Evolutionary conservation across 2,329 filamentous ascomycete species (phyloP).

Genomic region (Alternaria burnsii): DNA sequence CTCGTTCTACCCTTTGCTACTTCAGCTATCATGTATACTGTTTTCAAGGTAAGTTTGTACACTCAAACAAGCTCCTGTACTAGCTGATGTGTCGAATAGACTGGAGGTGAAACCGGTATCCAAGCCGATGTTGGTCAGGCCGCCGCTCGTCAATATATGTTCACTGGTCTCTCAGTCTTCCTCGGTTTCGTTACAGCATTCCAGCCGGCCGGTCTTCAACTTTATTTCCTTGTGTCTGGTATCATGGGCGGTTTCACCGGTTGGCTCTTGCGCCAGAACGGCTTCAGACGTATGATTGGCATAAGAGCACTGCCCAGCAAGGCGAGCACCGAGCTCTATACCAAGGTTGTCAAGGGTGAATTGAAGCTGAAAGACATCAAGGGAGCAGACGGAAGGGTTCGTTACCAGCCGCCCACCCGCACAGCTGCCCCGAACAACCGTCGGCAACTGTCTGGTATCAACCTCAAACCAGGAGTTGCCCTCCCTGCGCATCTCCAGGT

Average conservation of each 20-base stretch:
- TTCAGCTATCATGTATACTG: constrained; percentile 64
- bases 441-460: constrained; percentile 33
- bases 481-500: constrained; percentile 38
- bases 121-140: constrained; percentile 26
- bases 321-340: constrained; percentile 38
- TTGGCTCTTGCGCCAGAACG: constrained; percentile 48
- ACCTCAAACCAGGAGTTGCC: constrained; percentile 32
- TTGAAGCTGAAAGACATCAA: constrained; percentile 35
- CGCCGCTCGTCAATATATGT: constrained; percentile 52
- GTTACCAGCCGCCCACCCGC: constrained; percentile 38
- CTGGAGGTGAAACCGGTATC: constrained; percentile 61
- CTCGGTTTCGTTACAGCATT: constrained; percentile 63
- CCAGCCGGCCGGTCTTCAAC: constrained; percentile 66
- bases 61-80: constrained; percentile 12
- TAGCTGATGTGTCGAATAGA: constrained; percentile 42
- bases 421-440: constrained; percentile 16
- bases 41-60: constrained; percentile 64
- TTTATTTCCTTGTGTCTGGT: constrained; percentile 66
- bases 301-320: constrained; percentile 41
- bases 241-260: constrained; percentile 52
- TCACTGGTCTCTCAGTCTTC: constrained; percentile 62
- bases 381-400: constrained; percentile 34
- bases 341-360: constrained; percentile 38
- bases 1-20: constrained; percentile 75
- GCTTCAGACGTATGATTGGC: constrained; percentile 49